phyloP scores from a whole-genome alignment of 352 stramenopile genomes.

The Phytopythium montanum region DNA sequence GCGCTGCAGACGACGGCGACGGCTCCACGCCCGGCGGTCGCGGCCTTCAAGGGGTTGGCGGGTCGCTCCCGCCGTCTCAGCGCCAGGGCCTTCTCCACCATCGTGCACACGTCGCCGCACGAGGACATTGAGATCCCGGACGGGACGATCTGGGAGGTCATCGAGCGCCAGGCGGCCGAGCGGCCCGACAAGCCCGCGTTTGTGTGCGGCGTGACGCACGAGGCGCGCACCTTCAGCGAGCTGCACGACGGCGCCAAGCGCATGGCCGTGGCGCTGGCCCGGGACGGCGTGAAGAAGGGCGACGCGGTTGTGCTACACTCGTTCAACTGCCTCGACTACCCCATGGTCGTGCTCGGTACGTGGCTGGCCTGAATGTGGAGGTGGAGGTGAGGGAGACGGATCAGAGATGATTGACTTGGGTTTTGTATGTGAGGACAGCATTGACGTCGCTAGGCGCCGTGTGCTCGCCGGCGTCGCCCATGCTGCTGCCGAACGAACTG shows the following conservation, averaged over 20 bases:
- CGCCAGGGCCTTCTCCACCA: slow-evolving; percentile 16
- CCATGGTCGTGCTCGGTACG: slow-evolving; percentile 48
- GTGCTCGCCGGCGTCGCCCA: slow-evolving; percentile 40
- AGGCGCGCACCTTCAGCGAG: slow-evolving; percentile 36
- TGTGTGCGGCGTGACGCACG: slow-evolving; percentile 40
- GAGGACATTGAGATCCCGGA: slow-evolving; percentile 26
- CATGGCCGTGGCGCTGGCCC: slow-evolving; percentile 31
- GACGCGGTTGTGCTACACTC: slow-evolving; percentile 49
- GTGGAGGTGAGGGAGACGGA: too few species aligned
- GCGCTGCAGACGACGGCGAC: not conserved
- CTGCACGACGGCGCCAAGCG: slow-evolving; percentile 24
- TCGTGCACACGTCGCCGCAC: slow-evolving; percentile 46
- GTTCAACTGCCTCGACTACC: slow-evolving; percentile 62
- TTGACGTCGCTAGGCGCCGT: slow-evolving; percentile 37
- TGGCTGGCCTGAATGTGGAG: not conserved
- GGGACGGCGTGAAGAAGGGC: slow-evolving; percentile 36
- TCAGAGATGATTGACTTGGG: not conserved
- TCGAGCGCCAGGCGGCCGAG: slow-evolving; percentile 27
- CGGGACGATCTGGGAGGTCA: slow-evolving; percentile 40
- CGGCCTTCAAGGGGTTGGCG: slow-evolving; percentile 13
- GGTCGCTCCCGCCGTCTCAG: slow-evolving; percentile 3
- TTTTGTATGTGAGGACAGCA: slow-evolving; percentile 13
- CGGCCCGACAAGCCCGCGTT: slow-evolving; percentile 32
- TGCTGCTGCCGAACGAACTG: slow-evolving; percentile 37
- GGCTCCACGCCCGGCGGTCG: not conserved